Conservation (phyloP, 2,329 filamentous ascomycete genomes). For the Coniochaeta ligniaria region DNA sequence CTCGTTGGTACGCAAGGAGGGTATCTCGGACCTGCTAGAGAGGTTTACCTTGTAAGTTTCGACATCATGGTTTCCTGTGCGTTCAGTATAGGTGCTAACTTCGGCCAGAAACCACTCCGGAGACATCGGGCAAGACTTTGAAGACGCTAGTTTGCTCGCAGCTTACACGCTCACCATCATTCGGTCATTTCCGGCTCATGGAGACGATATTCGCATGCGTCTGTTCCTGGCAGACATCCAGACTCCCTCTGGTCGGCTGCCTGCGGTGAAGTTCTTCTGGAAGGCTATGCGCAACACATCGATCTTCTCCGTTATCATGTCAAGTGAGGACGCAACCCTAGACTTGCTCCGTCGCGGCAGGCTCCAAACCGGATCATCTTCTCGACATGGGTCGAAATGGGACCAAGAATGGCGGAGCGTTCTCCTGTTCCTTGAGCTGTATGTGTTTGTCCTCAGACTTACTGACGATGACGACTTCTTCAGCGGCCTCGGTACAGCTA, state of each 20-base stretch:
- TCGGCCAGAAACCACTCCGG: conserved; percentile 18
- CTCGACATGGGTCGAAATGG: conserved; percentile 22
- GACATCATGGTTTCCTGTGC: no score
- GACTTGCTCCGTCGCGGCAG: conserved; percentile 16
- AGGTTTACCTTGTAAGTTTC: conserved; percentile 30
- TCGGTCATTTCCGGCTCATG: conserved; percentile 72
- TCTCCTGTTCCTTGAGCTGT: conserved; percentile 86
- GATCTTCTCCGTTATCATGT: conserved; percentile 26
- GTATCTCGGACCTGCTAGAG: conserved; percentile 57
- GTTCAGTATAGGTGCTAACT: conserved; percentile 10
- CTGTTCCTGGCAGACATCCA: conserved; percentile 70
- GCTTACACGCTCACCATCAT: conserved; percentile 82
- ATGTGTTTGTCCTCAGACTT: conserved; percentile 84
- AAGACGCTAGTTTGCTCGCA: conserved; percentile 67
- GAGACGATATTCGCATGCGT: conserved; percentile 91
- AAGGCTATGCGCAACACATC: conserved; percentile 42
- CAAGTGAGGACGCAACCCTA: conserved; percentile 20
- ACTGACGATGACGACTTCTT: conserved; percentile 98
- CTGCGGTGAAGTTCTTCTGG: conserved; percentile 83
- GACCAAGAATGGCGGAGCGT: conserved; percentile 81
- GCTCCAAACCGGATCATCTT: conserved; percentile 4
- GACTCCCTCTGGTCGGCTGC: conserved; percentile 34
- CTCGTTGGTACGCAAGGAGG: conserved; percentile 67
- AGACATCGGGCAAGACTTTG: conserved; percentile 25
- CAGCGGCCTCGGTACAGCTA: conserved; percentile 35